Conservation (phyloP, 192 early-diverging fungal genomes). For the Ramicandelaber brevisporus region DNA sequence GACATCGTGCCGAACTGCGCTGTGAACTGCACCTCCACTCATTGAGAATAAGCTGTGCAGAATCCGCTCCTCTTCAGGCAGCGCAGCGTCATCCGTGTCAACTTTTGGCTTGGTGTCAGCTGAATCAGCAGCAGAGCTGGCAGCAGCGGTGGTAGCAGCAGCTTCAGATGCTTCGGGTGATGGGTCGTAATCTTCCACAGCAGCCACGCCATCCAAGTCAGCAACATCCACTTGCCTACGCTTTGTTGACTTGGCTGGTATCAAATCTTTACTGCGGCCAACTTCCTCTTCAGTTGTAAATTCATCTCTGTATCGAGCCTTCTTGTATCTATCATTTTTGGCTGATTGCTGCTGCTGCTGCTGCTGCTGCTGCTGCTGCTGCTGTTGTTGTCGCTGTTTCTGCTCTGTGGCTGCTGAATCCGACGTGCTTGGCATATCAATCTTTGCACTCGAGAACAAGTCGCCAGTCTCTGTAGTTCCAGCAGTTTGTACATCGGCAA, state of each 20-base stretch:
- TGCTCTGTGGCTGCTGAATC: no score
- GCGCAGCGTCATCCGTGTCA: constrained; percentile 1
- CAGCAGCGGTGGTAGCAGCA: constrained; percentile 1
- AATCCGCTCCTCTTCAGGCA: constrained; percentile 37
- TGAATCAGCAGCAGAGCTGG: neutral
- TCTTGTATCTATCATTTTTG: constrained; percentile 7
- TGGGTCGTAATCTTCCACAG: neutral
- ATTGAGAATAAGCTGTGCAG: constrained; percentile 55
- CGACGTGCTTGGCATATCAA: no score
- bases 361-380: no score
- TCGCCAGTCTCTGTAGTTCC: constrained; percentile 59
- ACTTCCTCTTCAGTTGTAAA: neutral
- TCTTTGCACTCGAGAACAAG: constrained; percentile 50
- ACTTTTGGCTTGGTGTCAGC: constrained; percentile 3
- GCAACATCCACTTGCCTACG: constrained; percentile 5
- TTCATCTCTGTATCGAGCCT: constrained; percentile 4
- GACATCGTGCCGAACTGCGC: constrained; percentile 74
- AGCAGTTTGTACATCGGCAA: constrained; percentile 21
- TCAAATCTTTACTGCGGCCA: constrained; percentile 1
- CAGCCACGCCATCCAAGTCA: constrained; percentile 4
- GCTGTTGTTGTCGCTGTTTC: no score
- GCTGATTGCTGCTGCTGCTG: no score
- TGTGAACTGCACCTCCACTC: constrained; percentile 66
- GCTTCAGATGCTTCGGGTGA: neutral
- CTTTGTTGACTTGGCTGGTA: constrained; percentile 1